phyloP scores from a whole-genome alignment of 805 yeast species.

The Pichia californica region DNA sequence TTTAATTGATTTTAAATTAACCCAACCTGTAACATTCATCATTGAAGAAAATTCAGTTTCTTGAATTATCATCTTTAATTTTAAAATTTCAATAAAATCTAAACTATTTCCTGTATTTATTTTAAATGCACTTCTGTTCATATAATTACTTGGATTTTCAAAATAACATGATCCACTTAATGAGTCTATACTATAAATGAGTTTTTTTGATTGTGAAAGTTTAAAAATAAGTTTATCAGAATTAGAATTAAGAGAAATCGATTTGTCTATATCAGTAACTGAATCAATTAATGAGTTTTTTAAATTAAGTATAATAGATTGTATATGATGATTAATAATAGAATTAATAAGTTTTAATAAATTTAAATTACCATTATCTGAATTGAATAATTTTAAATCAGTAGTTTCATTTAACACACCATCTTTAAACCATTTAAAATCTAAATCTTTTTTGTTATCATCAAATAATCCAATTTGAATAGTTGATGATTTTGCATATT shows the following conservation, averaged over 20 bases:
- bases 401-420: conserved; percentile 29
- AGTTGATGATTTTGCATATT: conserved; percentile 40
- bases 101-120: conserved; percentile 24
- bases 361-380: conserved; percentile 28
- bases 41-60: conserved; percentile 47
- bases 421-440: conserved; percentile 58
- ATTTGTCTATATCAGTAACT: conserved; percentile 25
- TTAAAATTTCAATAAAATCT: conserved; percentile 33
- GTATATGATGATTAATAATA: conserved; percentile 36
- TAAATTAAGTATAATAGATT: conserved; percentile 29
- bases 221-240: conserved; percentile 23
- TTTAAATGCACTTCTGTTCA: conserved; percentile 28
- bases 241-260: conserved; percentile 20
- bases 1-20: conserved; percentile 46
- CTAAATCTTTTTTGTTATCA: conserved; percentile 28
- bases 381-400: conserved; percentile 28
- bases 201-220: conserved; percentile 25
- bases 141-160: conserved; percentile 38
- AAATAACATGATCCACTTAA: conserved; percentile 38
- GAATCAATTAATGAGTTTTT: conserved; percentile 25
- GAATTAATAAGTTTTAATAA: conserved; percentile 33
- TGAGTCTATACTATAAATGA: conserved; percentile 27
- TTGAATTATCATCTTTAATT: conserved; percentile 43
- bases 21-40: conserved; percentile 65
- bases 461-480: conserved; percentile 56